Evolutionary conservation across 108 stramenopile genomes (phyloP).

Genomic region (Skeletonema marinoi): DNA sequence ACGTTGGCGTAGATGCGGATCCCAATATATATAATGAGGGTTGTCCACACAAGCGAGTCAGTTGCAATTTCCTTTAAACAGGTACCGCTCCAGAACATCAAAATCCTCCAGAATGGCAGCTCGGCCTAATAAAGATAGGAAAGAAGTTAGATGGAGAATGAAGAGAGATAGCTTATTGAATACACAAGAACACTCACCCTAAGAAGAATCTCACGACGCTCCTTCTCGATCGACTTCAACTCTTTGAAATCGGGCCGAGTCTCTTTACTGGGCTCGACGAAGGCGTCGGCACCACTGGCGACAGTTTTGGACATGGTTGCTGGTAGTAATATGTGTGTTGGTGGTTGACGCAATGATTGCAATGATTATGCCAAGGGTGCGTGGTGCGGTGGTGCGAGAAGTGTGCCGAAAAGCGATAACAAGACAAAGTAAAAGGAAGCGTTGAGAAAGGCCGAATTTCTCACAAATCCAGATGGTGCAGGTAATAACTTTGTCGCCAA

Average conservation of each 20-base stretch:
- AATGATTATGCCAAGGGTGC: no score
- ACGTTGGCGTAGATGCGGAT: constrained; percentile 27
- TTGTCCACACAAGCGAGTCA: constrained; percentile 45
- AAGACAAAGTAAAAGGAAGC: no score
- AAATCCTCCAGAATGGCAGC: constrained; percentile 21
- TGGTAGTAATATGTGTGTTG: no score
- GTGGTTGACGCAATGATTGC: no score
- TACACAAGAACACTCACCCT: not conserved
- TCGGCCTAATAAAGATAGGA: not conserved
- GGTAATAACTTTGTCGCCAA: no score
- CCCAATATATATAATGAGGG: constrained; percentile 27
- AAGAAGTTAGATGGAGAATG: no score
- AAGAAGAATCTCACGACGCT: constrained; percentile 18
- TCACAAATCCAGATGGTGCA: no score
- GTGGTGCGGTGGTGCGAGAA: no score
- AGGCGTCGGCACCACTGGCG: not conserved
- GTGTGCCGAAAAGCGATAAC: no score
- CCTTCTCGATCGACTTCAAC: constrained; percentile 13
- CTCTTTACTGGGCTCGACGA: not conserved
- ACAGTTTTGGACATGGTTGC: not conserved
- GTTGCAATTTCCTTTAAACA: constrained; percentile 13
- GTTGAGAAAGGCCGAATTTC: no score
- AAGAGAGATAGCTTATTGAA: no score
- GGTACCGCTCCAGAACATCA: constrained; percentile 18
- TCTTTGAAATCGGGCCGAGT: constrained; percentile 7